Conservation (phyloP, 202 grass and related monocot species). For the Musa balbisiana region DNA sequence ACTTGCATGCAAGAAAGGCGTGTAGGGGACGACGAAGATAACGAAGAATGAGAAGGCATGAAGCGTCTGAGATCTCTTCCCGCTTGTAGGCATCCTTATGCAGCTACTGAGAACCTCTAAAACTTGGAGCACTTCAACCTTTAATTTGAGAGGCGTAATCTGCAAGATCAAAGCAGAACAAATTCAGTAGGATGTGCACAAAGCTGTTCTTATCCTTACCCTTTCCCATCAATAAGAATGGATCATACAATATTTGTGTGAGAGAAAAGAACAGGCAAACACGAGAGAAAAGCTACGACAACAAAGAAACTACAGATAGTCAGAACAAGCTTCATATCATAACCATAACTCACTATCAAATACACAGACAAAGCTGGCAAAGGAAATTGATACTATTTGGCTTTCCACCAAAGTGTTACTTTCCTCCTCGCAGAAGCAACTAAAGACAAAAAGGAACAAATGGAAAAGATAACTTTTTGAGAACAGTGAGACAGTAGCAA, state of each 20-base stretch:
- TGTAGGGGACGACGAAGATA: conserved; percentile 25
- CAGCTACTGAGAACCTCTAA: background rate
- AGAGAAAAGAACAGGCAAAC: too few species aligned
- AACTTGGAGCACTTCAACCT: conserved; percentile 1
- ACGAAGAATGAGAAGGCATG: conserved; percentile 31
- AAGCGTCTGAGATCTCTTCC: conserved; percentile 14
- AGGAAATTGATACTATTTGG: background rate
- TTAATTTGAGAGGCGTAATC: background rate
- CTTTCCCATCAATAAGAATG: too few species aligned
- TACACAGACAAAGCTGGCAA: background rate
- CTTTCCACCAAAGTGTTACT: conserved; percentile 4
- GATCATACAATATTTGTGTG: too few species aligned
- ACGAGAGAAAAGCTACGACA: too few species aligned
- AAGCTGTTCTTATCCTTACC: too few species aligned
- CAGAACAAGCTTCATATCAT: background rate
- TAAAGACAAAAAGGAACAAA: too few species aligned
- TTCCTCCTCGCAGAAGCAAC: background rate
- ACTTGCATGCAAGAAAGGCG: conserved; percentile 15
- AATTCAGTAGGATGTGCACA: background rate
- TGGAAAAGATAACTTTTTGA: background rate
- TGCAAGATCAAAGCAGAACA: background rate
- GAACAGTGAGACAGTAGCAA: background rate
- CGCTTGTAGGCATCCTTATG: conserved; percentile 7
- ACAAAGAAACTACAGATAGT: too few species aligned
- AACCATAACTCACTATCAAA: background rate